These are phyloP conservation scores for Tubosaeta sp. DNA, from an alignment of 768 basidiomycete genomes.

Conservation along the genomic window DNA sequence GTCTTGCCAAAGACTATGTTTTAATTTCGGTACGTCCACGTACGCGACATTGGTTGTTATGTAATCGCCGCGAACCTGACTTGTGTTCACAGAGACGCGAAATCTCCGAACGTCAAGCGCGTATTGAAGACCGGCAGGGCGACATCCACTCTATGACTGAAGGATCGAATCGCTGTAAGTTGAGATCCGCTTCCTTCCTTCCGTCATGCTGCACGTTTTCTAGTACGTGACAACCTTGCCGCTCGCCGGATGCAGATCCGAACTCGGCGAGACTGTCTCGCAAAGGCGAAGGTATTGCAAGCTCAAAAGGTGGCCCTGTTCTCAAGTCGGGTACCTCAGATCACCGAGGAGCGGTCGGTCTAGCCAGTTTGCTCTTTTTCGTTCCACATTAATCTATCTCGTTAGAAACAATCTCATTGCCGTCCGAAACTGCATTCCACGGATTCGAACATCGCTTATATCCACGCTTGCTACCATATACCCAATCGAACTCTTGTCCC, in stretches of 20 bases:
- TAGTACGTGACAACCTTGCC: slow-evolving; percentile 44
- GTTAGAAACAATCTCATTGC: slow-evolving; percentile 44
- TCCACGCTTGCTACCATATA: slow-evolving; percentile 73
- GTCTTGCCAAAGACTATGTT: slow-evolving; percentile 40
- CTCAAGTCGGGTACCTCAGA: slow-evolving; percentile 29
- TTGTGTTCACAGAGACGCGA: slow-evolving; percentile 54
- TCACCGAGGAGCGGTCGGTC: slow-evolving; percentile 39
- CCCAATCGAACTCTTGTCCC: slow-evolving; percentile 82
- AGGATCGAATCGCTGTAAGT: slow-evolving; percentile 45
- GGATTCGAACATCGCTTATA: slow-evolving; percentile 60
- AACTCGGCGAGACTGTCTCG: slow-evolving; percentile 45
- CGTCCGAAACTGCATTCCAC: slow-evolving; percentile 47
- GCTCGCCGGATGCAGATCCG: slow-evolving; percentile 41
- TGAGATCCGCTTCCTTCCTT: slow-evolving; percentile 20
- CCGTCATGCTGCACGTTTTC: slow-evolving; percentile 10
- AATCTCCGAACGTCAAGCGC: slow-evolving; percentile 58
- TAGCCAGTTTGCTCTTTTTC: slow-evolving; percentile 1
- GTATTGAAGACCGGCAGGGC: slow-evolving; percentile 46
- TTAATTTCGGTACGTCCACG: slow-evolving; percentile 40
- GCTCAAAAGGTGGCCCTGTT: slow-evolving; percentile 26
- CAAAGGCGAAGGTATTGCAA: slow-evolving; percentile 39
- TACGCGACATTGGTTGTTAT: slow-evolving; percentile 12
- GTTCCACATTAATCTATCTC: slow-evolving; percentile 12
- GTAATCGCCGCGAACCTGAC: slow-evolving; percentile 25
- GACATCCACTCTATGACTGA: slow-evolving; percentile 41